A percentile compares a stretch with the other conserved stretches of the same genome.
phyloP scores from a whole-genome alignment of 148 eudicot genomes.

The Tetragonia tetragonoides region DNA sequence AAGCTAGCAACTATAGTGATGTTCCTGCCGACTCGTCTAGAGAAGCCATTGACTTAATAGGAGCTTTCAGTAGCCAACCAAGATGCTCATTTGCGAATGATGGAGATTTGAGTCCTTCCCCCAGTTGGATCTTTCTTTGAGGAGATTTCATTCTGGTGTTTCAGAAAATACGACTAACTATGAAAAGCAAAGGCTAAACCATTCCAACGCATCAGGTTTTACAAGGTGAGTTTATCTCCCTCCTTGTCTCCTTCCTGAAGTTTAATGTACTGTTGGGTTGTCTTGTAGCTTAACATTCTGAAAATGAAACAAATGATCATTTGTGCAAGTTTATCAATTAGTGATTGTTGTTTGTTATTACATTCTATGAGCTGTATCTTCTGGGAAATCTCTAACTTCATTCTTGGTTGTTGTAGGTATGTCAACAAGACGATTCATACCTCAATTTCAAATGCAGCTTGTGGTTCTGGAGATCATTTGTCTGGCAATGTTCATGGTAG shows the following conservation, averaged over 20 bases:
- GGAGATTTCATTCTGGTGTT: slow-evolving; percentile 48
- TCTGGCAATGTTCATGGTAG: slow-evolving; percentile 32
- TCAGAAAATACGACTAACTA: slow-evolving; percentile 39
- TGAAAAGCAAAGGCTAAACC: slow-evolving; percentile 52
- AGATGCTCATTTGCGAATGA: slow-evolving; percentile 29
- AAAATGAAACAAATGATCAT: background rate
- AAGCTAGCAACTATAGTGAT: slow-evolving; percentile 26
- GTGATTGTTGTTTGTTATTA: background rate
- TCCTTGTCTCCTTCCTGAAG: background rate
- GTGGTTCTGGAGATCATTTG: slow-evolving; percentile 35
- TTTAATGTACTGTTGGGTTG: background rate
- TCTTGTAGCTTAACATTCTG: background rate
- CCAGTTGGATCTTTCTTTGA: slow-evolving; percentile 73
- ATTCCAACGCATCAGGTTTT: slow-evolving; percentile 82
- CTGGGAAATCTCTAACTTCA: slow-evolving; percentile 1
- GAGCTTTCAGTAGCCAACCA: slow-evolving; percentile 51
- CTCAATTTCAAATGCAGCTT: slow-evolving; percentile 33
- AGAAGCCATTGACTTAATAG: slow-evolving; percentile 80
- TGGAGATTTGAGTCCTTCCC: slow-evolving; percentile 44
- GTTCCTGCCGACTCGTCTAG: slow-evolving; percentile 33
- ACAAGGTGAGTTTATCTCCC: slow-evolving; percentile 53
- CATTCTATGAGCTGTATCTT: background rate
- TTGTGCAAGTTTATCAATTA: background rate
- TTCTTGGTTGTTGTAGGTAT: slow-evolving; percentile 50
- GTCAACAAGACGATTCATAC: slow-evolving; percentile 40